These are phyloP conservation scores for Pleoardoris graminearum DNA, from an alignment of 2,329 filamentous ascomycete species.

Conservation along the genomic window DNA sequence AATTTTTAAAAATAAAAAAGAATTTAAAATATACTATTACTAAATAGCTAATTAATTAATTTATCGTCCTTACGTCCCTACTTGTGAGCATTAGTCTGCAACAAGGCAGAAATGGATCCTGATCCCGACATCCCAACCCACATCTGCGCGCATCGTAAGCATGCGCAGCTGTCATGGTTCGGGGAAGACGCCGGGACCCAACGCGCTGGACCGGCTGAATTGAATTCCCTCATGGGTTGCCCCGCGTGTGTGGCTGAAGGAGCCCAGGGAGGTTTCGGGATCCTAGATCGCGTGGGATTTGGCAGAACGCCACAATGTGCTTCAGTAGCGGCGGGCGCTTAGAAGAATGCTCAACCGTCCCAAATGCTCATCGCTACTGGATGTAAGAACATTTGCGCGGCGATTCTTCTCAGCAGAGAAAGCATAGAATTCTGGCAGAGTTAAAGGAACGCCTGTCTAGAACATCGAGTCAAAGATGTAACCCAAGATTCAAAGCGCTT, in stretches of 20 bases:
- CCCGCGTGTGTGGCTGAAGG: conserved; percentile 13
- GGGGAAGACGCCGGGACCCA: conserved; percentile 24
- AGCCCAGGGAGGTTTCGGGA: conserved; percentile 11
- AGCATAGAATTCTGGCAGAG: background rate
- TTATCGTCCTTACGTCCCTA: too few species aligned
- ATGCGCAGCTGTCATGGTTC: conserved; percentile 16
- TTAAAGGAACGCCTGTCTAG: background rate
- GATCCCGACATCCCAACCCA: conserved; percentile 7
- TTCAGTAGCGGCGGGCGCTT: conserved; percentile 4
- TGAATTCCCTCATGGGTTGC: conserved; percentile 15
- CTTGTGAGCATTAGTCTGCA: too few species aligned
- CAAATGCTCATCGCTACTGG: background rate
- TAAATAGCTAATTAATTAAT: too few species aligned
- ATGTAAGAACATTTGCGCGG: background rate
- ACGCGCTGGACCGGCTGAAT: conserved; percentile 27
- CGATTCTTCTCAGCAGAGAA: background rate
- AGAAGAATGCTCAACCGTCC: background rate
- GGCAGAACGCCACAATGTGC: conserved; percentile 6
- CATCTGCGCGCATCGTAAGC: conserved; percentile 12
- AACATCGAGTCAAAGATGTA: background rate
- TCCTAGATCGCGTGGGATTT: conserved; percentile 5
- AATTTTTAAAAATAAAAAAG: too few species aligned
- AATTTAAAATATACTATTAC: too few species aligned
- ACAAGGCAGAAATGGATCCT: conserved; percentile 8
- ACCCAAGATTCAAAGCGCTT: background rate